phyloP scores from a whole-genome alignment of 305 asterid species.

The Lippia alba region DNA sequence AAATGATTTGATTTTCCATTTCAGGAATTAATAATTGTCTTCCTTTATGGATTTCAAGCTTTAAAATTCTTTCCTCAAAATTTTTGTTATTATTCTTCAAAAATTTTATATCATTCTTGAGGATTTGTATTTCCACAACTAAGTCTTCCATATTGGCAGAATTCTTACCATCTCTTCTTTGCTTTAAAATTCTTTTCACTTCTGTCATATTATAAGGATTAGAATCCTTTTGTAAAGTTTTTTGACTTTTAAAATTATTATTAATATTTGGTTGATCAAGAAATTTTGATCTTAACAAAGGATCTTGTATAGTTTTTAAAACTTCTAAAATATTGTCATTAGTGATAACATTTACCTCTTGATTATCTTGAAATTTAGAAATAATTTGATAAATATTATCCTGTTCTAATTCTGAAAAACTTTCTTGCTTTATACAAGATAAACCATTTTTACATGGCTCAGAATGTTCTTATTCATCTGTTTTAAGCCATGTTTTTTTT shows the following conservation, averaged over 20 bases:
- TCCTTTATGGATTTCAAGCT: not conserved
- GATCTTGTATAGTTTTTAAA: not conserved
- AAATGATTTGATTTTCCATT: too few relatives aligned
- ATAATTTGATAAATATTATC: not conserved
- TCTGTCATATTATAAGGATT: constrained; percentile 6
- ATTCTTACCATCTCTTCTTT: too few relatives aligned
- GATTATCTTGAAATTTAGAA: not conserved
- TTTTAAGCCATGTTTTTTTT: too few relatives aligned
- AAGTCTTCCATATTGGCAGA: not conserved
- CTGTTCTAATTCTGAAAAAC: not conserved
- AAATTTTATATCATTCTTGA: not conserved
- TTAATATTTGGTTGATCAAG: not conserved
- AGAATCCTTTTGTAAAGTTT: not conserved
- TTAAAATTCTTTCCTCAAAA: not conserved
- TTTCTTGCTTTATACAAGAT: not conserved
- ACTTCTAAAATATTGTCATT: not conserved
- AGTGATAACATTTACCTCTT: not conserved
- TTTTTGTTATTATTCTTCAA: too few relatives aligned
- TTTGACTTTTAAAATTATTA: too few relatives aligned
- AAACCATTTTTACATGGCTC: not conserved
- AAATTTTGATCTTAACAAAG: not conserved
- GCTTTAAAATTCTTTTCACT: not conserved
- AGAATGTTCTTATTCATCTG: not conserved
- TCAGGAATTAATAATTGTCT: too few relatives aligned
- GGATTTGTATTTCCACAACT: not conserved